Percentiles rank a stretch among this genome's conserved stretches.
Evolutionary conservation across 495 filamentous ascomycete genomes (phyloP).

Genomic region (Hypoxylon rickii): DNA sequence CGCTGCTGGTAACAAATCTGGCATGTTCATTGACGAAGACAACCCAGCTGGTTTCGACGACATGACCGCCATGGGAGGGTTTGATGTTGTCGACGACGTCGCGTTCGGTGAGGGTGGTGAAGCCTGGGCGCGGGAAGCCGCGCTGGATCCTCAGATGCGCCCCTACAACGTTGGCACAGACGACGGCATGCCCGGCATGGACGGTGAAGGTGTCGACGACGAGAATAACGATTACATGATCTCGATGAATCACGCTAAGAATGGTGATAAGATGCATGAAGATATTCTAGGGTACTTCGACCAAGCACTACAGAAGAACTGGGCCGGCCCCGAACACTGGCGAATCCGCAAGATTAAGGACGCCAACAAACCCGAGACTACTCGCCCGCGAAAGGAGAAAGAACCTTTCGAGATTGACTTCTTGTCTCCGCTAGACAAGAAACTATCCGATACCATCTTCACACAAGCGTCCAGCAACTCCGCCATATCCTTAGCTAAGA

Average conservation of each 20-base stretch:
- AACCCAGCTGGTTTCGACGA: conserved; percentile 81
- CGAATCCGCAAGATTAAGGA: conserved; percentile 93
- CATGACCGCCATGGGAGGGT: conserved; percentile 72
- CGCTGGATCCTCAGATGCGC: conserved; percentile 64
- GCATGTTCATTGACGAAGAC: conserved; percentile 82
- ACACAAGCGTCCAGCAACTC: conserved; percentile 81
- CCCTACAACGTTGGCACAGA: conserved; percentile 60
- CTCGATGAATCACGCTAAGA: conserved; percentile 66
- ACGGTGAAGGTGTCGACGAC: conserved; percentile 63
- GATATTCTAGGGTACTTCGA: conserved; percentile 98
- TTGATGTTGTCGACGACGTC: conserved; percentile 70
- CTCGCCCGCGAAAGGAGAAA: conserved; percentile 82
- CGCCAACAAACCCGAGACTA: conserved; percentile 62
- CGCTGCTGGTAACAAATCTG: conserved; percentile 67
- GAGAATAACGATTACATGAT: conserved; percentile 69
- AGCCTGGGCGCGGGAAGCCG: conserved; percentile 71
- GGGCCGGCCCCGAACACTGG: conserved; percentile 99
- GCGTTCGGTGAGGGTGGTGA: conserved; percentile 79
- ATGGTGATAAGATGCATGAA: conserved; percentile 71
- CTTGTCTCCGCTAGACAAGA: conserved; percentile 66
- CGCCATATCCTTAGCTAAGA: conserved; percentile 82
- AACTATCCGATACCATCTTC: conserved; percentile 79
- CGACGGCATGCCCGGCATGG: conserved; percentile 58
- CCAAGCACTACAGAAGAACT: conserved; percentile 91
- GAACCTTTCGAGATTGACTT: conserved; percentile 97